Base-by-base conservation (phyloP, 768 basidiomycete genomes). In the Agrocybe chaxingu region DNA sequence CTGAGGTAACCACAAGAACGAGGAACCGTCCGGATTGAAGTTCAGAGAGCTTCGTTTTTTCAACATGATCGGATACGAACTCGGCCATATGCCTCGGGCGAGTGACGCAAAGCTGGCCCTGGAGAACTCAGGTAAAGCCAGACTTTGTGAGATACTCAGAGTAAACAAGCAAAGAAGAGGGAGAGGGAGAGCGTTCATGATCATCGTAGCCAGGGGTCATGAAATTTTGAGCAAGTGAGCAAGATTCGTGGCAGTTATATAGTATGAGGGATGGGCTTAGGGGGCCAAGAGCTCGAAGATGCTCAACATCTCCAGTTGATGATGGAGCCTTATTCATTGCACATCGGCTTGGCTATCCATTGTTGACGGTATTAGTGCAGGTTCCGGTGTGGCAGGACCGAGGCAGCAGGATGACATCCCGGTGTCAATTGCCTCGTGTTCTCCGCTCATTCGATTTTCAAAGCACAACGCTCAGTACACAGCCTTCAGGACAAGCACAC, bases 1-100 rank as follows among this genome's bases (percentile, higher is more conserved):
- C 63, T 85, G 62, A 4, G 79, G 76, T 11, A 85, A 68, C 86
- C 87, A 89, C 5, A 88, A 60, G 56, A 79, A 82, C 6, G 66
- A 73, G 3, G 79, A 70, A 12, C 74, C 78, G 52, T 82, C 70
- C 2, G 73, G 53, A 36, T 72, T 73, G 19, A 63, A 67, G 48
- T 77, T 74, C 33, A 77, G 47, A 52, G 67, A 61, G 46, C 57
- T 59, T 39, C 64, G 55, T 42, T 60, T 59, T 33, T 45, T 41
- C 12, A 59, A 37, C 35, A 48, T 33, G 19, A 30, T 10, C 36
- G 19, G 36, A 38, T 30, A 5, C n/a, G n/a, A 32, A 41, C 29
- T 16, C 12, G 47, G 45, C 19, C 24, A 30, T 24, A 32, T 39
- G 45, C 32, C 12, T 40, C 29, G 16, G 8, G 19, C 24, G 8